These are phyloP conservation scores for Wallacemonas sp. DNA, from an alignment of 208 protist species.

Conservation along the genomic window DNA sequence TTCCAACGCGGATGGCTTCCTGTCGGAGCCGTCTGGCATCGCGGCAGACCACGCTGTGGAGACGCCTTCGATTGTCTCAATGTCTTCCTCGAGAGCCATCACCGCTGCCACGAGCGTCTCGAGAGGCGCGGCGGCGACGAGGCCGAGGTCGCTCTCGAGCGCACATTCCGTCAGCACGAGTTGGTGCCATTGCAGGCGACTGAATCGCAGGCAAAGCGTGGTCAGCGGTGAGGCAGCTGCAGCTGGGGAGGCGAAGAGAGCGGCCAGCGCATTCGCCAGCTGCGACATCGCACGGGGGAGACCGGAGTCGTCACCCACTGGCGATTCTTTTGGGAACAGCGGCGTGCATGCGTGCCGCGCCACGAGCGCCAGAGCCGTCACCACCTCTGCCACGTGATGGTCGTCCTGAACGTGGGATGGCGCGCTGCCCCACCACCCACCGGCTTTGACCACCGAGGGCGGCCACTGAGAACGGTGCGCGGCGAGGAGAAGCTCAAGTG, in stretches of 20 bases:
- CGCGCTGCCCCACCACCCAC: too few species aligned
- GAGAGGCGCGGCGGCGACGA: not conserved
- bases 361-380: too few species aligned
- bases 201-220: not conserved
- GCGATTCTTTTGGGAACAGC: too few species aligned
- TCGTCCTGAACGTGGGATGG: too few species aligned
- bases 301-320: not conserved
- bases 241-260: slow-evolving; percentile 18
- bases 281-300: slow-evolving; percentile 1
- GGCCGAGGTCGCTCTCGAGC: slow-evolving; percentile 14
- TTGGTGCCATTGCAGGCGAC: slow-evolving; percentile 29
- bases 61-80: not conserved
- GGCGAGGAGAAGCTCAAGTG: too few species aligned
- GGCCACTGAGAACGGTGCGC: too few species aligned
- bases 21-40: not conserved
- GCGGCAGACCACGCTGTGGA: too few species aligned
- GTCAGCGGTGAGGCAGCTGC: not conserved
- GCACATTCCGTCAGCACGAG: slow-evolving; percentile 25
- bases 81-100: not conserved
- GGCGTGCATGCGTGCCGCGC: too few species aligned
- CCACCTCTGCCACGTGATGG: too few species aligned
- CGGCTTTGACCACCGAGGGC: too few species aligned
- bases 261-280: slow-evolving; percentile 21
- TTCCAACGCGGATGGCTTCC: too few species aligned
- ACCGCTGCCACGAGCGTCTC: not conserved